phyloP scores from a whole-genome alignment of 352 stramenopile genomes.

The Pythium myriotylum region DNA sequence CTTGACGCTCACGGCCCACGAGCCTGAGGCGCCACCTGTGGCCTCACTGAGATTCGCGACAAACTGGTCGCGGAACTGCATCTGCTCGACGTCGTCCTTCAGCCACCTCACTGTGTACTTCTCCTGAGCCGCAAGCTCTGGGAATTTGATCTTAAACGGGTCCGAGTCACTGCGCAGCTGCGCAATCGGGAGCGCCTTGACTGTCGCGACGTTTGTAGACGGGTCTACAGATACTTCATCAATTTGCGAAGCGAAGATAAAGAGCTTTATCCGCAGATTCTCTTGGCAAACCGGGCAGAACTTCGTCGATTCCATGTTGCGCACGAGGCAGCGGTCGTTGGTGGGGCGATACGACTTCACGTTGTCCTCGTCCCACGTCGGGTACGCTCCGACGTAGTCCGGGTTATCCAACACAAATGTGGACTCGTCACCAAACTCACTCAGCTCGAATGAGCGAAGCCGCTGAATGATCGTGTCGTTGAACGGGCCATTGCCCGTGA shows the following conservation, averaged over 20 bases:
- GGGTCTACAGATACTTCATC: constrained; percentile 23
- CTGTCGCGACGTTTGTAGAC: not conserved
- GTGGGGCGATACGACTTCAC: constrained; percentile 29
- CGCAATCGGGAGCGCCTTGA: constrained; percentile 27
- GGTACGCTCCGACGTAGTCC: constrained; percentile 31
- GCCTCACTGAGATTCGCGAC: too few species aligned
- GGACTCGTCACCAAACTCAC: not conserved
- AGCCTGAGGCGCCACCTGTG: too few species aligned
- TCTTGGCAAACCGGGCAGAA: constrained; percentile 39
- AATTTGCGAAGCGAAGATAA: constrained; percentile 29
- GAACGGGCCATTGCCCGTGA: constrained; percentile 1
- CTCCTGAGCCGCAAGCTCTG: too few species aligned
- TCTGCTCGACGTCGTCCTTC: too few species aligned
- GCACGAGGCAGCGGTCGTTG: constrained; percentile 38
- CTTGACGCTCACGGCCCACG: too few species aligned
- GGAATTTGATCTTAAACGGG: not conserved
- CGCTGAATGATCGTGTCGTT: not conserved
- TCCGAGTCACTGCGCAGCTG: constrained; percentile 21
- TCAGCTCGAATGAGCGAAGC: not conserved
- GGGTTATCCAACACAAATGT: constrained; percentile 5
- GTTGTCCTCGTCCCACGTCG: constrained; percentile 32
- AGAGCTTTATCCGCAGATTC: constrained; percentile 36
- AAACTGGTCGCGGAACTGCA: too few species aligned
- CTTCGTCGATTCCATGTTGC: constrained; percentile 34
- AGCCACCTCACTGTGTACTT: too few species aligned